phyloP scores from a whole-genome alignment of 1,284 basidiomycete genomes.

The Trametes sp. region DNA sequence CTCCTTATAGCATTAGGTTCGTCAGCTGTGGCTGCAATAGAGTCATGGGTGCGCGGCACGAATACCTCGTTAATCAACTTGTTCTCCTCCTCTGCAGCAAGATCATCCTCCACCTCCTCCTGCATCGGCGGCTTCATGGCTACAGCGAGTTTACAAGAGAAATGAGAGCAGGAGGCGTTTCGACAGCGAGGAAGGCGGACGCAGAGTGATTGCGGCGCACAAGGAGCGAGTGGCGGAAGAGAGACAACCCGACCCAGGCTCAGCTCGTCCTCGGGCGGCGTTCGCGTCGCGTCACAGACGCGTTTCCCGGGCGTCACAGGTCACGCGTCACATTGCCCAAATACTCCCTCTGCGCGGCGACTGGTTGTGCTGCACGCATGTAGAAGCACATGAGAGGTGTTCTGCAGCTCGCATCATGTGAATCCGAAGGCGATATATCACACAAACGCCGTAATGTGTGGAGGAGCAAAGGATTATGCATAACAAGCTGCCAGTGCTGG shows the following conservation, averaged over 20 bases:
- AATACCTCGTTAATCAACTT: conserved; percentile 92
- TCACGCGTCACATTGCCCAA: conserved; percentile 5
- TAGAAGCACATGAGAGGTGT: background rate
- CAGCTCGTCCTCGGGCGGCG: conserved; percentile 2
- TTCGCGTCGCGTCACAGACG: conserved; percentile 36
- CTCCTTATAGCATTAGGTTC: conserved; percentile 55
- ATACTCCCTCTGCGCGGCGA: too few relatives aligned
- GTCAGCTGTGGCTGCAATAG: conserved; percentile 3
- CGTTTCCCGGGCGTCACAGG: conserved; percentile 16
- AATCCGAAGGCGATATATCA: background rate
- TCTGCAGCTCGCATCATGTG: background rate
- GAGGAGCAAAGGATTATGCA: background rate
- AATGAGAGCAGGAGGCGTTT: background rate
- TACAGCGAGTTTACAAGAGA: background rate
- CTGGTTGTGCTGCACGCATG: too few relatives aligned
- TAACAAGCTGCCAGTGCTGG: conserved; percentile 2
- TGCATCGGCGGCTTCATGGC: conserved; percentile 66
- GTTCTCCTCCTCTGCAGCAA: conserved; percentile 86
- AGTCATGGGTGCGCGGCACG: background rate
- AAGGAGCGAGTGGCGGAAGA: conserved; percentile 21
- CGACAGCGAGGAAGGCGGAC: background rate
- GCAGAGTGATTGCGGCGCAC: conserved; percentile 1
- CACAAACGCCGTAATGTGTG: background rate
- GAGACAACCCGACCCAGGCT: conserved; percentile 12
- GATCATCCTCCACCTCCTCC: conserved; percentile 83